Evolutionary conservation across 2,329 filamentous ascomycete genomes (phyloP), one percentile per base, ranked within the genome.

Genomic region (Phialophora expanda): DNA sequence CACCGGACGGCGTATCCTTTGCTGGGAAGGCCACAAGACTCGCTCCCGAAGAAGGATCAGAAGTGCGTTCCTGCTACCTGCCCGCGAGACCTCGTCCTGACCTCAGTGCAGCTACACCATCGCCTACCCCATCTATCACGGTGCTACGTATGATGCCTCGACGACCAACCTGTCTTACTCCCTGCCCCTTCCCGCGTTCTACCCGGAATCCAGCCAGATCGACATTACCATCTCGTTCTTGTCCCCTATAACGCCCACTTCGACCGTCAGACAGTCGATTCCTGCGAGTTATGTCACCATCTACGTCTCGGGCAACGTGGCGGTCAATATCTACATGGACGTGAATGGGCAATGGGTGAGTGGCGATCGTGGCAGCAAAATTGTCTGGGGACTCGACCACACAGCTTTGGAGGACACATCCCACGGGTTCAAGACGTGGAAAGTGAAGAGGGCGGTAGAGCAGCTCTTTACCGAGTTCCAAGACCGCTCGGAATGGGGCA

Each of bases 401-500:
- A 74, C 81, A 8, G 73, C 78, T 53, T 72, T 79, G 32, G 71
- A 78, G 4, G 74, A 77, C 20, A 73, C 78, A 5, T 77, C 79
- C 2, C 79, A 72, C 26, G 71, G 69, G 5, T 76, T 83, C 24
- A 79, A 81, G 64, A 76, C 75, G 64, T 83, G 81, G 80, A 74
- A 77, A 48, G 72, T 82, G 24, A 76, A 74, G 30, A 74, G 79
- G 65, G 74, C 79, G 58, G 76, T 72, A 3, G 69, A 94, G 76
- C 82, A 89, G 75, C 81, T 91, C n/a, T 85, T 95, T 61, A 91
- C 89, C 0, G 92, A 96, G 76, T 84, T 84, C 62, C 79, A 62
- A 55, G 92, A 96, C 73, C 89, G 89, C 51, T 86, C 90, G 0
- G 92, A 96, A 84, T 96, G 92, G 92, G 92, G 92, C 3, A 89